Base-by-base conservation (phyloP, 352 stramenopile genomes). In the Pythium inflatum region DNA sequence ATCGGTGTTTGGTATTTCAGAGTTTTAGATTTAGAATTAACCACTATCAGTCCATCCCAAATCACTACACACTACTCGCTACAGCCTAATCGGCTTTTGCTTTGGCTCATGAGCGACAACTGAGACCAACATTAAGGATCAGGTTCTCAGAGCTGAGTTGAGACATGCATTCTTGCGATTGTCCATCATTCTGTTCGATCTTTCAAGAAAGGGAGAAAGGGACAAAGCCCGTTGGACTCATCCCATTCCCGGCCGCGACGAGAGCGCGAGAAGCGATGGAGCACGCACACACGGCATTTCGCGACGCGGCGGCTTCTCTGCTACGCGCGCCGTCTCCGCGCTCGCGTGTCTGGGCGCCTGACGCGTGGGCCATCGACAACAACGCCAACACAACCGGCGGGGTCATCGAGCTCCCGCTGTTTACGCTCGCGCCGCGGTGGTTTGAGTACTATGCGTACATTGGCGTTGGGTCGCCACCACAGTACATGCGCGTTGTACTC, bases 391-490 rank as follows among this genome's bases (percentile, higher is more conserved):
- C 31, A 18, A 59, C 33, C 1, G 43, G 14, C n/a, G n/a, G n/a
- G 14, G n/a, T 68, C 28, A 27, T 63, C 22, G 62, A 70, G 53
- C 53, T 70, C 20, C 62, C 62, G 28, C 53, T 70, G 40, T 70
- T 70, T 43, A 70, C 62, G 41, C 54, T 70, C 27, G 51, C 41
- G 5, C 62, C 62, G 33, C 40, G 54, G 31, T 58, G 53, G 62
- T 70, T 62, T 33, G 53, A 70, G 40, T 70, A 53, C 53, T 70
- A 70, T 24, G 53, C 54, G 53, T 70, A 70, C 53, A 63, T 70
- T 31, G 62, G 62, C 62, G 45, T 70, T 1, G 62, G 62, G 53
- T 59, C 53, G 24, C 62, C 62, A 9, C 43, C 53, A 18, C 62
- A 70, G 62, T 64, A 54, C 53, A 59, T 70, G 41, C 62, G 62